Evolutionary conservation across 2,329 filamentous ascomycete genomes (phyloP).

Genomic region (Westerdykella sp.): DNA sequence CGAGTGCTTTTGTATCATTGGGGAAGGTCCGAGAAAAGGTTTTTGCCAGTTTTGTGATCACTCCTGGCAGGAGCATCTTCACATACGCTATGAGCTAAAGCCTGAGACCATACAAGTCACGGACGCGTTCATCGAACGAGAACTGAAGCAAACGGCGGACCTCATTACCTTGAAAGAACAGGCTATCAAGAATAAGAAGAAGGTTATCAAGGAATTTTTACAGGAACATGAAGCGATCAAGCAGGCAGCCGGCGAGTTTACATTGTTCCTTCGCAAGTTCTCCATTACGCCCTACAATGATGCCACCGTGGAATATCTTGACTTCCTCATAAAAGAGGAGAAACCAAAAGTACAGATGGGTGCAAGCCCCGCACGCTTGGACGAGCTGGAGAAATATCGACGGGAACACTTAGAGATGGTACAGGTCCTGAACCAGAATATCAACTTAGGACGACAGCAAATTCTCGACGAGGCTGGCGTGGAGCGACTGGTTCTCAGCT

Average conservation of each 20-base stretch:
- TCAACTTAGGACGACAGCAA: too few relatives aligned
- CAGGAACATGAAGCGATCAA: conserved; percentile 32
- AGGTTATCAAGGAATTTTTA: conserved; percentile 23
- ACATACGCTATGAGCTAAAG: conserved; percentile 16
- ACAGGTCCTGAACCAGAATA: too few relatives aligned
- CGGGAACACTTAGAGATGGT: conserved; percentile 5
- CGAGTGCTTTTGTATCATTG: conserved; percentile 33
- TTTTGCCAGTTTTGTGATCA: conserved; percentile 27
- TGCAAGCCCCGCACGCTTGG: conserved; percentile 16
- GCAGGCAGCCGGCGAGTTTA: conserved; percentile 34
- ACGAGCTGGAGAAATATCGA: conserved; percentile 14
- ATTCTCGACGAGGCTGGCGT: too few relatives aligned
- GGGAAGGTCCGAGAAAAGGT: conserved; percentile 17
- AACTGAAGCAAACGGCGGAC: conserved; percentile 17
- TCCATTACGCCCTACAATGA: conserved; percentile 40
- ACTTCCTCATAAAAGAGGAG: conserved; percentile 37
- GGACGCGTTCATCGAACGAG: conserved; percentile 11
- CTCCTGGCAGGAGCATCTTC: conserved; percentile 35
- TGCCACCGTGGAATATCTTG: conserved; percentile 36
- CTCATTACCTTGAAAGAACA: conserved; percentile 18
- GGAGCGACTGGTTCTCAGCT: too few relatives aligned
- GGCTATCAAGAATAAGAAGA: conserved; percentile 18
- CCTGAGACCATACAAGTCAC: conserved; percentile 18
- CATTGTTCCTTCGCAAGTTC: conserved; percentile 36
- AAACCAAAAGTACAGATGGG: conserved; percentile 27